These are phyloP conservation scores for Pulveroboletus ravenelii DNA, from an alignment of 768 basidiomycete species.

Conservation along the genomic window DNA sequence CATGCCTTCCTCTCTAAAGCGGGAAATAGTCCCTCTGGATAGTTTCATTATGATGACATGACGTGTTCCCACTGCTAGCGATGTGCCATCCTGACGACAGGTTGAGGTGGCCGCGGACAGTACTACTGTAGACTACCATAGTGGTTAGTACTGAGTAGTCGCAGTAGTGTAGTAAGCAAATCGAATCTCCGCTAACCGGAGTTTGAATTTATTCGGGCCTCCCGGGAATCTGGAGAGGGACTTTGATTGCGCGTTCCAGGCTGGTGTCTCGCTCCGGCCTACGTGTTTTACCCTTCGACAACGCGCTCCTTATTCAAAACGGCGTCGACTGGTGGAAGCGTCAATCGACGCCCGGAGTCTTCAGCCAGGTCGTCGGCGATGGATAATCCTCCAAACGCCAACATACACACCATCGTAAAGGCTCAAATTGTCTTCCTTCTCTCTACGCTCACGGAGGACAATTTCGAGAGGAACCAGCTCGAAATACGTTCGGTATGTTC, in stretches of 20 bases:
- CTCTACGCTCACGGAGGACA: slow-evolving; percentile 94
- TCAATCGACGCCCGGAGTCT: slow-evolving; percentile 68
- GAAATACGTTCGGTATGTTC: slow-evolving; percentile 90
- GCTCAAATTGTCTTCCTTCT: slow-evolving; percentile 98
- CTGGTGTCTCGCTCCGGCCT: slow-evolving; percentile 32
- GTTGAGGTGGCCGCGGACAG: neutral
- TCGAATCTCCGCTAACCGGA: slow-evolving; percentile 21
- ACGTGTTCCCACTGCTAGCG: neutral
- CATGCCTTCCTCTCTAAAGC: neutral
- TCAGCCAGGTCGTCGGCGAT: slow-evolving; percentile 76
- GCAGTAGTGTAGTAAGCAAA: neutral
- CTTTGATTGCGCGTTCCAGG: slow-evolving; percentile 24
- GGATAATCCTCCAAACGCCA: slow-evolving; percentile 80
- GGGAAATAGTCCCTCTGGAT: neutral
- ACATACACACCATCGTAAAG: slow-evolving; percentile 90
- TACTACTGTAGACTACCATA: neutral
- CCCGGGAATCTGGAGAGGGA: slow-evolving; percentile 14
- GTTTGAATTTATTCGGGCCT: slow-evolving; percentile 10
- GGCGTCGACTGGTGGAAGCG: slow-evolving; percentile 66
- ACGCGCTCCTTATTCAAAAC: slow-evolving; percentile 42
- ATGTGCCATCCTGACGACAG: neutral
- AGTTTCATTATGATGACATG: neutral
- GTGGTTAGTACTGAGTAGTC: neutral
- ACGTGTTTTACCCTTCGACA: slow-evolving; percentile 33
- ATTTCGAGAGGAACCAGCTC: slow-evolving; percentile 88